Conservation (phyloP, 2,329 filamentous ascomycete species). For the Diplocarpon mali region DNA sequence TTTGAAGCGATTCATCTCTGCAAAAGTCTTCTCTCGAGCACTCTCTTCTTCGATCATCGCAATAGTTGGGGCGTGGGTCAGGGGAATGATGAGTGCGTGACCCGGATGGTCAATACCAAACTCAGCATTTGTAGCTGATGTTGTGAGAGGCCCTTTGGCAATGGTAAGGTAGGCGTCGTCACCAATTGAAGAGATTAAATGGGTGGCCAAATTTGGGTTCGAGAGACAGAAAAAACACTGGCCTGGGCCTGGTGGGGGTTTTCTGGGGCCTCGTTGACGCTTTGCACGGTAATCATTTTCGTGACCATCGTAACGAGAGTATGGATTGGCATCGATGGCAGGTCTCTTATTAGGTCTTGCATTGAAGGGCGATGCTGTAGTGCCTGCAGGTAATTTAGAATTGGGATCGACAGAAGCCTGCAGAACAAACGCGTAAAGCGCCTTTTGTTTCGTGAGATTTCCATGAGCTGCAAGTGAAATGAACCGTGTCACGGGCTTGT, state of each 20-base stretch:
- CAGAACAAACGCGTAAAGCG: constrained; percentile 68
- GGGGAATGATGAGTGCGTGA: constrained; percentile 85
- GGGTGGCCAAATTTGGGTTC: constrained; percentile 70
- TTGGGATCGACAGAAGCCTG: constrained; percentile 50
- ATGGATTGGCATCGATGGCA: constrained; percentile 35
- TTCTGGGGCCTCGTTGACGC: constrained; percentile 36
- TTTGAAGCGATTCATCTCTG: constrained; percentile 78
- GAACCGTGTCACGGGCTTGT: constrained; percentile 67
- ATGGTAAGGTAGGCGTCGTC: constrained; percentile 82
- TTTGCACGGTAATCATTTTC: constrained; percentile 30
- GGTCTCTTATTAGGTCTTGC: constrained; percentile 40
- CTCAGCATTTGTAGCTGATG: constrained; percentile 51
- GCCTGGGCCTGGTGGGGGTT: constrained; percentile 52
- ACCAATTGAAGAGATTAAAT: constrained; percentile 84
- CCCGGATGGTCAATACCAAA: constrained; percentile 63
- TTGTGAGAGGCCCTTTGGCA: constrained; percentile 80
- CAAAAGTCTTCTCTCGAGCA: constrained; percentile 45
- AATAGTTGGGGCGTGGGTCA: constrained; percentile 71
- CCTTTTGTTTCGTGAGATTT: constrained; percentile 67
- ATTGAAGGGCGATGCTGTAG: constrained; percentile 65
- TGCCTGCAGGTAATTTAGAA: constrained; percentile 52
- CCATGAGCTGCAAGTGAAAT: constrained; percentile 75
- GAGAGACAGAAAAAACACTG: constrained; percentile 94
- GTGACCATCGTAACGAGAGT: constrained; percentile 44
- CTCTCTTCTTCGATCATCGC: constrained; percentile 48